Base-by-base conservation (phyloP, 371 early-diverging fungal genomes). In the Rhizomucor pusillus region DNA sequence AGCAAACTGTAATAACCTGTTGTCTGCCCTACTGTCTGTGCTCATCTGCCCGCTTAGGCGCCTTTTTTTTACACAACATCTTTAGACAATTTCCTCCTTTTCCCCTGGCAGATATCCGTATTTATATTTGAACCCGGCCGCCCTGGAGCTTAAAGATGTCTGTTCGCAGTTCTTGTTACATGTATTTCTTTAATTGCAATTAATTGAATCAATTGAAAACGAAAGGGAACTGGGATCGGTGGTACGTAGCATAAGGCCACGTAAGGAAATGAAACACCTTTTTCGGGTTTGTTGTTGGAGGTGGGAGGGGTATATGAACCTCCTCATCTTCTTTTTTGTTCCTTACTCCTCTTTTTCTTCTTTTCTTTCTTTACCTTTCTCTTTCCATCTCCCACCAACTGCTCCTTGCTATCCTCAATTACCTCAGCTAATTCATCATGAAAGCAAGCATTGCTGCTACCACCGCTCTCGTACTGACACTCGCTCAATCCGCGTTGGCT, bases 1-100 rank as follows among this genome's bases (percentile, higher is more conserved):
- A 52, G 52, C 34, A 57, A 57, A 18, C 50, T 57, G 50, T 60
- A 50, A 50, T n/a, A n/a, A n/a, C n/a, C 46, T 19, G 23, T 14
- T 14, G 46, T 46, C 14, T 6, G 18, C 23, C 4, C 19, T 11
- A 2, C 2, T 46, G 18, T 46, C n/a, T 46, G 1, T 23, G 3
- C 18, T 16, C n/a, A 19, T 14, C 46, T 19, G 23, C 46, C 13
- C 13, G 46, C 24, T 25, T 24, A 18, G 40, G 33, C 51, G 40
- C 16, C 14, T 19, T 35, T 50, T 50, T 50, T 37, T 50, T 50
- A n/a, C n/a, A n/a, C n/a, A n/a, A n/a, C n/a, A n/a, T n/a, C n/a
- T n/a, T n/a, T n/a, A n/a, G n/a, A n/a, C n/a, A n/a, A 37, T 50
- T n/a, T 48, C 34, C 14, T 34, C 48, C 24, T 48, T 13, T 52